Evolutionary conservation across 176 grass and related monocot species (phyloP), one percentile per base, ranked within the genome.

Genomic region (Stipa capillata): DNA sequence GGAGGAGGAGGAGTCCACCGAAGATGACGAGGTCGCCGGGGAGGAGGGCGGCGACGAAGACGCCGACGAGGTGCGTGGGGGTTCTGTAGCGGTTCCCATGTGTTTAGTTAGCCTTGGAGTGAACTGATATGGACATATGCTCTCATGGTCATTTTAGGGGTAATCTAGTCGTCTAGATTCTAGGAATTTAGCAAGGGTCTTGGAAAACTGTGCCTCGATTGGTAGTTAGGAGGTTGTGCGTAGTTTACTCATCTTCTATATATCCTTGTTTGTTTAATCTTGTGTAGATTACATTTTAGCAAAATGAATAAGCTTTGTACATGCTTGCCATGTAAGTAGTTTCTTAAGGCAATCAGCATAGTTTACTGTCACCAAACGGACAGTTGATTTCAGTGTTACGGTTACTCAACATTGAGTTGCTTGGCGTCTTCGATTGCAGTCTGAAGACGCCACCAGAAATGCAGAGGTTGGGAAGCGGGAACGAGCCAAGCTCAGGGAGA

Each of bases 401-500:
- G 16, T 47, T 47, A 18, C 41, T 47, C 10, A 18, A 41, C 35
- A 18, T 41, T 48, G 16, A 73, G 45, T 79, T 66, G 45, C 35
- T 79, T 72, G 11, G 6, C 66, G 13, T 86, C 56, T 54, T 81
- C 20, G 39, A 83, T 74, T 60, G 55, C 76, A 89, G 90, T 72
- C 39, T 52, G 83, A 85, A 39, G 84, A 87, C 18, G 67, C 53
- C 57, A 36, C 73, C 4, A 61, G 27, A 82, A 84, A 39, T 54
- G 50, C 70, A 10, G 84, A 89, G 59, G 56, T 93, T 59, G 90
- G 90, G 20, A 89, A 79, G 72, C 61, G 69, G 20, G 90, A 93
- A 41, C 85, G 61, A 44, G 87, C 55, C 33, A 93, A 87, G 76
- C 90, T 93, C 48, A 89, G 67, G 79, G 75, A 93, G 50, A 84